phyloP scores from a whole-genome alignment of 2,329 filamentous ascomycete genomes.

The Lasiodiplodia sp. region DNA sequence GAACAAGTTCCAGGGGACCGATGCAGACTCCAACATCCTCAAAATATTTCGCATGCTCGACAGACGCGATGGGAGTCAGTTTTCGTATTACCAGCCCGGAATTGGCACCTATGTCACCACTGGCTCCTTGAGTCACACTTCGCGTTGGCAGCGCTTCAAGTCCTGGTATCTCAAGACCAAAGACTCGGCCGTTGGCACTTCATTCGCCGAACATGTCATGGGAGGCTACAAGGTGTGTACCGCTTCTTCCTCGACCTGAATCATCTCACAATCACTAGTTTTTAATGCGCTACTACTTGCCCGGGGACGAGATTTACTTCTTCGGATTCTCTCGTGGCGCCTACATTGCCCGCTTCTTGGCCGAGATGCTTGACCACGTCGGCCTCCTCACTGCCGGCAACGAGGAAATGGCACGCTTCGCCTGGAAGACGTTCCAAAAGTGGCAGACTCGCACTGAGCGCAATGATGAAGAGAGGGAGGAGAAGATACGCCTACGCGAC shows the following conservation, averaged over 20 bases:
- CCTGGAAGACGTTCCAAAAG: conserved; percentile 80
- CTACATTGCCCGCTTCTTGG: conserved; percentile 62
- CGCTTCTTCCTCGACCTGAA: conserved; percentile 60
- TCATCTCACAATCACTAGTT: conserved; percentile 48
- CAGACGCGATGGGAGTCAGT: conserved; percentile 32
- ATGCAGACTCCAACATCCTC: conserved; percentile 36
- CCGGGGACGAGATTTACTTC: conserved; percentile 57
- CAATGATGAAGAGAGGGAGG: conserved; percentile 52
- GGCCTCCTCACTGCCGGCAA: conserved; percentile 82
- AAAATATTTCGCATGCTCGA: conserved; percentile 36
- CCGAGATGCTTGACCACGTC: conserved; percentile 85
- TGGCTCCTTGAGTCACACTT: conserved; percentile 65
- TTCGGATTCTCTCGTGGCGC: conserved; percentile 59
- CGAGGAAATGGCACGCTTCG: conserved; percentile 83
- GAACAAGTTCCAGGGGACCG: conserved; percentile 34
- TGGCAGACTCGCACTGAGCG: conserved; percentile 68
- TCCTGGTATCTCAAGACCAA: conserved; percentile 77
- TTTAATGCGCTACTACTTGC: conserved; percentile 57
- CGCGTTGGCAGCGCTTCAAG: conserved; percentile 62
- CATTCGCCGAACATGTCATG: conserved; percentile 83
- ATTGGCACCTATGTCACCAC: conserved; percentile 77
- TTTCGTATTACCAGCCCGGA: conserved; percentile 50
- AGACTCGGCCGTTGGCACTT: conserved; percentile 80
- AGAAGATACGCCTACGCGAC: conserved; percentile 69
- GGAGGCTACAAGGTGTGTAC: conserved; percentile 79